These are phyloP conservation scores for Glutinoglossum americanum DNA, from an alignment of 495 filamentous ascomycete genomes.

Conservation along the genomic window DNA sequence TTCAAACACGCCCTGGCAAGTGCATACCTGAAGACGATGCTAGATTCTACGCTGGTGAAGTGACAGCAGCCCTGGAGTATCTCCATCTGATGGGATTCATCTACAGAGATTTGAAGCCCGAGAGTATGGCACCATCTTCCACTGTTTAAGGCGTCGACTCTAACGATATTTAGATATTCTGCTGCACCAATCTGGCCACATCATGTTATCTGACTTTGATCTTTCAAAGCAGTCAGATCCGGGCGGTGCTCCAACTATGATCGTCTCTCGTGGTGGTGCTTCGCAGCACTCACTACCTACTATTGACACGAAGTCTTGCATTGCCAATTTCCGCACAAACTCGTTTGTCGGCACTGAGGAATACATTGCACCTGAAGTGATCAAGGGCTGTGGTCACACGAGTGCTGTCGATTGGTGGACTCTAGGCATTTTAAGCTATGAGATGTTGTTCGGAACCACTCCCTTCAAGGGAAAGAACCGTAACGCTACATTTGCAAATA, in stretches of 20 bases:
- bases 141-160: not conserved
- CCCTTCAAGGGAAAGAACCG: slow-evolving; percentile 99
- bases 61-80: slow-evolving; percentile 94
- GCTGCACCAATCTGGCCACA: slow-evolving; percentile 92
- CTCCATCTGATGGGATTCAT: slow-evolving; percentile 99
- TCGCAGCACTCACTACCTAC: slow-evolving; percentile 68
- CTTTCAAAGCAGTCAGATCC: slow-evolving; percentile 94
- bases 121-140: slow-evolving; percentile 40
- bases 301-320: slow-evolving; percentile 96
- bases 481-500: slow-evolving; percentile 95
- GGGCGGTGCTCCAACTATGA: slow-evolving; percentile 92
- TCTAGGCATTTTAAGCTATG: slow-evolving; percentile 85
- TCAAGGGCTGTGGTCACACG: slow-evolving; percentile 94
- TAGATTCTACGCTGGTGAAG: slow-evolving; percentile 91
- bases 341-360: slow-evolving; percentile 97
- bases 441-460: slow-evolving; percentile 97
- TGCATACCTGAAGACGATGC: slow-evolving; percentile 94
- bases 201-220: slow-evolving; percentile 99
- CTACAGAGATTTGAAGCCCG: slow-evolving; percentile 91
- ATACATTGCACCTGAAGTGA: slow-evolving; percentile 96
- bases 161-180: slow-evolving; percentile 50
- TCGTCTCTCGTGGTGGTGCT: slow-evolving; percentile 65
- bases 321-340: slow-evolving; percentile 94
- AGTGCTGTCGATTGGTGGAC: slow-evolving; percentile 99
- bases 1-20: slow-evolving; percentile 92